Conservation (phyloP, 139 green algal genomes). For the Micractinium conductrix region DNA sequence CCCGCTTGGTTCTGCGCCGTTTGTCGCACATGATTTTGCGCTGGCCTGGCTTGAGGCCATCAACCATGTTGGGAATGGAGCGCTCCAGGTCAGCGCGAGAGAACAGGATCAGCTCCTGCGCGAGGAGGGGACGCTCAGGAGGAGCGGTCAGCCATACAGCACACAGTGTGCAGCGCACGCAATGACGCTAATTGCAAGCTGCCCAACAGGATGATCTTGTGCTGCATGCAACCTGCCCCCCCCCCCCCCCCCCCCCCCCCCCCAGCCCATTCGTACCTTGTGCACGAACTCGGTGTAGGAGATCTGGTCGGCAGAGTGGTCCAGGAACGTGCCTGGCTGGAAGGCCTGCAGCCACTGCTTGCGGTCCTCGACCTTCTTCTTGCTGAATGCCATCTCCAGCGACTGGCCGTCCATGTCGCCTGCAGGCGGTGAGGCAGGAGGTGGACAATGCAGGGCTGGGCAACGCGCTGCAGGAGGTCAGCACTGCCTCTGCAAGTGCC, state of each 20-base stretch:
- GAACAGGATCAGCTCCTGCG: slow-evolving; percentile 94
- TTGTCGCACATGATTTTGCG: slow-evolving; percentile 99
- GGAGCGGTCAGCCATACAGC: background rate
- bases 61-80: slow-evolving; percentile 96
- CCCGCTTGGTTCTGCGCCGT: too few species aligned
- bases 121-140: background rate
- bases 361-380: slow-evolving; percentile 98
- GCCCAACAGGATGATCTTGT: too few species aligned
- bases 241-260: too few species aligned
- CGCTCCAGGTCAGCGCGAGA: slow-evolving; percentile 92
- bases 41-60: slow-evolving; percentile 98
- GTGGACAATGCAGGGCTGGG: background rate
- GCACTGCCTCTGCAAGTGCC: too few species aligned
- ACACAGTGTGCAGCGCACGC: background rate
- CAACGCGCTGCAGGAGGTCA: background rate
- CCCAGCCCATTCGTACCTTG: slow-evolving; percentile 62
- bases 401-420: slow-evolving; percentile 77
- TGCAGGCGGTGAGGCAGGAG: slow-evolving; percentile 18
- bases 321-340: slow-evolving; percentile 92
- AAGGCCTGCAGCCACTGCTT: slow-evolving; percentile 94
- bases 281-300: slow-evolving; percentile 97
- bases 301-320: slow-evolving; percentile 83
- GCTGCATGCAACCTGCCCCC: too few species aligned
- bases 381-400: slow-evolving; percentile 98
- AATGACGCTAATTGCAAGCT: background rate